phyloP scores from a whole-genome alignment of 345 rosid species.

The Capsella bursapastoris region DNA sequence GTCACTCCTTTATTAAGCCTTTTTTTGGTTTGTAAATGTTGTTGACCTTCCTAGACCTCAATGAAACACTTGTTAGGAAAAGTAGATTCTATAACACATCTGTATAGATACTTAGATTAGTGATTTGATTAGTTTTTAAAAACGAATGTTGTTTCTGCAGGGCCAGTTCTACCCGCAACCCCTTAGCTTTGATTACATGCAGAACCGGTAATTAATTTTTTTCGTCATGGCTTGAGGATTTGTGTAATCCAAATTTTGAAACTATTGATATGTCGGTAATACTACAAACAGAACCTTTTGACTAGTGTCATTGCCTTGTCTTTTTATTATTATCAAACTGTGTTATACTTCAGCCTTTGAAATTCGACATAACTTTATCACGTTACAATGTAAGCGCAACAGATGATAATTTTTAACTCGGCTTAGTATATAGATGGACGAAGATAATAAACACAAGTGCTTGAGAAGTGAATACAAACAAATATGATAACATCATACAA shows the following conservation, averaged over 20 bases:
- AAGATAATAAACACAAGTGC: background rate
- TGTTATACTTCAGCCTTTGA: background rate
- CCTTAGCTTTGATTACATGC: slow-evolving; percentile 72
- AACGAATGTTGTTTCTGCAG: slow-evolving; percentile 48
- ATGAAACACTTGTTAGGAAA: background rate
- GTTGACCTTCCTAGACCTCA: background rate
- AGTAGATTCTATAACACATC: background rate
- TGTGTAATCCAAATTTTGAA: slow-evolving; percentile 31
- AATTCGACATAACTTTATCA: background rate
- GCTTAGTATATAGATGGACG: background rate
- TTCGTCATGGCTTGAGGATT: background rate
- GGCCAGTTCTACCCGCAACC: slow-evolving; percentile 79
- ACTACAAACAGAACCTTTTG: background rate
- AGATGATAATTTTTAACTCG: background rate
- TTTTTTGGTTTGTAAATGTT: background rate
- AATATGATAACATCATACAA: slow-evolving; percentile 26
- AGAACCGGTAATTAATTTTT: slow-evolving; percentile 48
- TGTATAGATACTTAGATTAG: background rate
- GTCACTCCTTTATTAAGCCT: background rate
- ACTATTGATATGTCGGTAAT: background rate
- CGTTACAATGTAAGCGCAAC: background rate
- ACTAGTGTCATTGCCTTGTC: background rate
- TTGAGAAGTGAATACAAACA: background rate
- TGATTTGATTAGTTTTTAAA: background rate
- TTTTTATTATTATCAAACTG: too few relatives aligned